Evolutionary conservation across 2,329 filamentous ascomycete species (phyloP).

Genomic region (Hymenoscyphus fructigenus): DNA sequence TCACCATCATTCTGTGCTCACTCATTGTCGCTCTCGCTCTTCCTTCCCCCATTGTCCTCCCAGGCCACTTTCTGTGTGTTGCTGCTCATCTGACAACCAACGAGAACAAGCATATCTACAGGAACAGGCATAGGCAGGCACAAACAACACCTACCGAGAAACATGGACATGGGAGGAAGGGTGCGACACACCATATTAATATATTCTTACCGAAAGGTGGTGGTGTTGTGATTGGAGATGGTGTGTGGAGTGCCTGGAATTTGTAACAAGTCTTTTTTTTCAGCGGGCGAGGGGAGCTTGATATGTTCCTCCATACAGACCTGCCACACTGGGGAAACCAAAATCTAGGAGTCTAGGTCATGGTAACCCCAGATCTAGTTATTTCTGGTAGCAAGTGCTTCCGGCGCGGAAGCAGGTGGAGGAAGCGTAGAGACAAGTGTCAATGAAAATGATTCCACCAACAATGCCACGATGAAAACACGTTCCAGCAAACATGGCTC

Average conservation of each 20-base stretch:
- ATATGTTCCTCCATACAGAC: background rate
- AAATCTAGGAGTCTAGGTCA: too few species aligned
- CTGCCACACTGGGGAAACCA: background rate
- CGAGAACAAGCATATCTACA: background rate
- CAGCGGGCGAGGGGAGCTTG: background rate
- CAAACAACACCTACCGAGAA: background rate
- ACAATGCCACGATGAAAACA: background rate
- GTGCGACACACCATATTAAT: constrained; percentile 7
- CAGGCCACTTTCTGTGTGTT: background rate
- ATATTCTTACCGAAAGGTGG: background rate
- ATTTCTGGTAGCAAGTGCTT: background rate
- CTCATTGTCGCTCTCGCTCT: background rate
- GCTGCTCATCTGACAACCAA: constrained; percentile 3
- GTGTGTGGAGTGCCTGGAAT: constrained; percentile 8
- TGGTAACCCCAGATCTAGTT: too few species aligned
- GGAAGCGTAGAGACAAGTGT: background rate
- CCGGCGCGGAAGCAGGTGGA: background rate
- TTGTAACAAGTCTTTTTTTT: background rate
- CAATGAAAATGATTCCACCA: background rate
- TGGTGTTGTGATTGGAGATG: background rate
- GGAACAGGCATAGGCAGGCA: constrained; percentile 2
- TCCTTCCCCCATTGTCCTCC: background rate
- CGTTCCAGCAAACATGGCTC: background rate
- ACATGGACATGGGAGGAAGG: background rate
- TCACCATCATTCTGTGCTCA: background rate